These are phyloP conservation scores for Naematelia encephala DNA, from an alignment of 768 basidiomycete species.

Conservation along the genomic window DNA sequence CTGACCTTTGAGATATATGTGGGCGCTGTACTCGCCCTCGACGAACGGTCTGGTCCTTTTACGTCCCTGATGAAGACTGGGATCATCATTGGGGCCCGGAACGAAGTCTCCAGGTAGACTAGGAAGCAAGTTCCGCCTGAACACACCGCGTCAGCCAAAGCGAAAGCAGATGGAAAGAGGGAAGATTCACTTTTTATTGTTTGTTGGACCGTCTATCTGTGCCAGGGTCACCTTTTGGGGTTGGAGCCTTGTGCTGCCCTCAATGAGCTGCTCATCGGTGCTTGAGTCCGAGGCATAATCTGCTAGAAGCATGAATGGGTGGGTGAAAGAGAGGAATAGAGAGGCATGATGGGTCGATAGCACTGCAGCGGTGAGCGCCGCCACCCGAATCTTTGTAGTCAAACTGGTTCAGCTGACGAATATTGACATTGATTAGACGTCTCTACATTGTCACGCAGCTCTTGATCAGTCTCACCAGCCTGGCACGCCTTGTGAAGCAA, in stretches of 20 bases:
- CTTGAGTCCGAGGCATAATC: neutral
- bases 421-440: no score
- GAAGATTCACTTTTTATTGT: neutral
- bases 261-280: no score
- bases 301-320: neutral
- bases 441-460: no score
- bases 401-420: neutral
- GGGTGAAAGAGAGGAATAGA: neutral
- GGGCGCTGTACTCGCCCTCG: slow-evolving; percentile 77
- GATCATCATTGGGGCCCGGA: slow-evolving; percentile 64
- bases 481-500: no score
- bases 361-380: no score
- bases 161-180: neutral
- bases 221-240: no score
- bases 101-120: neutral
- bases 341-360: no score
- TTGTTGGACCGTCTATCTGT: no score
- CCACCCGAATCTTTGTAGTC: neutral
- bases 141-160: neutral
- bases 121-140: neutral
- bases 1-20: slow-evolving; percentile 69
- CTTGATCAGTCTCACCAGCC: no score
- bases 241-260: no score
- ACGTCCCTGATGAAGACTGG: slow-evolving; percentile 79
- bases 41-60: slow-evolving; percentile 70